phyloP scores from a whole-genome alignment of 2,329 filamentous ascomycete genomes.

The Coleophoma crateriformis region DNA sequence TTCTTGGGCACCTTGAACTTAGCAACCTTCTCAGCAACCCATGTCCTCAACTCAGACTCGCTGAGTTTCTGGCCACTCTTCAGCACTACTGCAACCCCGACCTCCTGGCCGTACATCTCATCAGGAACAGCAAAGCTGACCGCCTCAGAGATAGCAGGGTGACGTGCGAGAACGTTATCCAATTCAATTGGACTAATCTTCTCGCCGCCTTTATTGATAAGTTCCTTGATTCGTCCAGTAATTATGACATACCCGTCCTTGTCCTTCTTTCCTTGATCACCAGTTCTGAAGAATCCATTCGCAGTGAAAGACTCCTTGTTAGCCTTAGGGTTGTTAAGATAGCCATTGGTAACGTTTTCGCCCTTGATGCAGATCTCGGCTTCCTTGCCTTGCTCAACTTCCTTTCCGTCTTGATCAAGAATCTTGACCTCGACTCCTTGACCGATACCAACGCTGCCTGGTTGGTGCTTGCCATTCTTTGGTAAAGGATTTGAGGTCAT shows the following conservation, averaged over 20 bases:
- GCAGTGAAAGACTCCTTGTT: constrained; percentile 70
- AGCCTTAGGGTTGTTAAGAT: constrained; percentile 75
- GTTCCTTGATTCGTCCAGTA: constrained; percentile 87
- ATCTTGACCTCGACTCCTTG: constrained; percentile 81
- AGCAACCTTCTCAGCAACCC: constrained; percentile 64
- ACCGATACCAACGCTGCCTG: constrained; percentile 76
- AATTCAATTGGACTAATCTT: constrained; percentile 87
- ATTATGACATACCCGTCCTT: constrained; percentile 78
- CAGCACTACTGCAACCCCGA: constrained; percentile 70
- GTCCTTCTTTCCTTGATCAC: constrained; percentile 79
- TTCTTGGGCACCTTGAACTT: constrained; percentile 86
- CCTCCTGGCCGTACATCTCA: constrained; percentile 77
- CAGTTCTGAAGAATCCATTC: constrained; percentile 80
- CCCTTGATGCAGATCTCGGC: constrained; percentile 81
- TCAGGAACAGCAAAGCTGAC: constrained; percentile 81
- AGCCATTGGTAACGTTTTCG: constrained; percentile 78
- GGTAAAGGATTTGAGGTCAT: constrained; percentile 76
- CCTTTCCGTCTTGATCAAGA: constrained; percentile 62
- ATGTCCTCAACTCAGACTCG: constrained; percentile 59
- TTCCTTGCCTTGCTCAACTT: constrained; percentile 63
- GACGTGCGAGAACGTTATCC: constrained; percentile 73
- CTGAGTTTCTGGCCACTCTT: constrained; percentile 55
- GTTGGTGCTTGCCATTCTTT: constrained; percentile 61
- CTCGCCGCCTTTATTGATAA: constrained; percentile 87
- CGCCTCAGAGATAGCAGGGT: constrained; percentile 69